Conservation (phyloP, 805 yeast genomes). For the Cyberlindnera petersonii region DNA sequence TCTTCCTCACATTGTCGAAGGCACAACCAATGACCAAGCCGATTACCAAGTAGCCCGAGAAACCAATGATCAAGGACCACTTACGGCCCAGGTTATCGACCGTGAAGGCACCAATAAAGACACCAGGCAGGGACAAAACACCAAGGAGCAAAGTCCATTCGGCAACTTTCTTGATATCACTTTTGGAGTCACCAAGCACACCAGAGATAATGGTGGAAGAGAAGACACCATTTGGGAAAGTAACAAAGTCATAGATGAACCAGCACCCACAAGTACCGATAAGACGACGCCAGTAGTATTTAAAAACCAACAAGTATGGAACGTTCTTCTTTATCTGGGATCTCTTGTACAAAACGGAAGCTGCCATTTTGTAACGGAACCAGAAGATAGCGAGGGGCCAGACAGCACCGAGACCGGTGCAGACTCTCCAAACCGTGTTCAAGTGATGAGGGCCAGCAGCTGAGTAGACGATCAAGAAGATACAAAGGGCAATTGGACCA, state of each 20-base stretch:
- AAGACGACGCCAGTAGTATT: slow-evolving; percentile 64
- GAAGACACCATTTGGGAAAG: slow-evolving; percentile 75
- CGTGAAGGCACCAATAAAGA: slow-evolving; percentile 61
- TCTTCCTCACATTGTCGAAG: slow-evolving; percentile 50
- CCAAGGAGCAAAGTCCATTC: slow-evolving; percentile 73
- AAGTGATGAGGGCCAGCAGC: slow-evolving; percentile 43
- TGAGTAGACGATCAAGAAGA: slow-evolving; percentile 64
- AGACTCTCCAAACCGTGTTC: slow-evolving; percentile 62
- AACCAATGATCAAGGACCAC: slow-evolving; percentile 67
- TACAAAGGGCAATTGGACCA: slow-evolving; percentile 68
- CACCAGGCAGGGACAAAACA: slow-evolving; percentile 68
- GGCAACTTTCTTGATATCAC: slow-evolving; percentile 51
- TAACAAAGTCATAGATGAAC: slow-evolving; percentile 79
- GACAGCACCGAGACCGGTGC: slow-evolving; percentile 59
- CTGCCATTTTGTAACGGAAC: slow-evolving; percentile 66
- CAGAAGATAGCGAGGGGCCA: slow-evolving; percentile 73
- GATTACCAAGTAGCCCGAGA: slow-evolving; percentile 63
- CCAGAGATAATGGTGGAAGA: slow-evolving; percentile 55
- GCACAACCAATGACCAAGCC: slow-evolving; percentile 70
- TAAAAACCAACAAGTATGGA: slow-evolving; percentile 56
- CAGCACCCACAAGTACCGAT: slow-evolving; percentile 72
- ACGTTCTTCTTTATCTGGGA: slow-evolving; percentile 56
- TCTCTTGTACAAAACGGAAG: slow-evolving; percentile 59
- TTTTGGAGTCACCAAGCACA: slow-evolving; percentile 36
- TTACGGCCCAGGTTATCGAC: slow-evolving; percentile 68